Percentiles rank a stretch among this genome's conserved stretches.
Evolutionary conservation across 768 basidiomycete species (phyloP).

Genomic region (Antrodiella citrinella): DNA sequence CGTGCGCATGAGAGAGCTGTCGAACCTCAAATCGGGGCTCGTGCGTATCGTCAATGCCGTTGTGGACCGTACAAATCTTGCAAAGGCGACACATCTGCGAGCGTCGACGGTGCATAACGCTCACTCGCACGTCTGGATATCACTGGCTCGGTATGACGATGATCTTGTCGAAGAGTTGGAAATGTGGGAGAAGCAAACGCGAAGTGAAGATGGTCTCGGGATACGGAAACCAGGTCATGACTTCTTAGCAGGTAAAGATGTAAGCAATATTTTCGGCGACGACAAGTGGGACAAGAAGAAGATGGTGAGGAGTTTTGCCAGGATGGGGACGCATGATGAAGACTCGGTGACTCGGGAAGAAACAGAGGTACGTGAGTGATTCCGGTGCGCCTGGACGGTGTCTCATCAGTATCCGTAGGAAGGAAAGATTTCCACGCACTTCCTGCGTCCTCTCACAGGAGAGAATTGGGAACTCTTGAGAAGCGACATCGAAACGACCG

Average conservation of each 20-base stretch:
- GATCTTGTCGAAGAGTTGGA: conserved; percentile 55
- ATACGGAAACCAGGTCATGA: conserved; percentile 27
- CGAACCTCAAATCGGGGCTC: conserved; percentile 40
- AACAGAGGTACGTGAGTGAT: conserved; percentile 19
- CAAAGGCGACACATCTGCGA: conserved; percentile 19
- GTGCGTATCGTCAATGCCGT: conserved; percentile 50
- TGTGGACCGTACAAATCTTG: conserved; percentile 37
- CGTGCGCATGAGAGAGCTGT: conserved; percentile 52
- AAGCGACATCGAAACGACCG: conserved; percentile 24
- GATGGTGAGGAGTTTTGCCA: conserved; percentile 74
- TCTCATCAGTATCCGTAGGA: conserved; percentile 24
- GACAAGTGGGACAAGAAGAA: conserved; percentile 66
- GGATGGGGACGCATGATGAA: conserved; percentile 37
- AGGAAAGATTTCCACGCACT: conserved; percentile 34
- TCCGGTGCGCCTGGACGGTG: no score
- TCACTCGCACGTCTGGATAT: conserved; percentile 52
- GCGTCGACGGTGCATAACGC: conserved; percentile 17
- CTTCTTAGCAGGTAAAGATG: conserved; percentile 26
- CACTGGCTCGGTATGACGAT: conserved; percentile 77
- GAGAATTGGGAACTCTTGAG: conserved; percentile 35
- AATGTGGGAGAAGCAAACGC: conserved; percentile 49
- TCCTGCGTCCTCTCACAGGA: conserved; percentile 38
- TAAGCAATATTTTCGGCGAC: conserved; percentile 38
- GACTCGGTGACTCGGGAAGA: conserved; percentile 25
- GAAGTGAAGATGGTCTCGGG: conserved; percentile 32